phyloP scores from a whole-genome alignment of 2,329 filamentous ascomycete genomes.

The Paraphoma sp. region DNA sequence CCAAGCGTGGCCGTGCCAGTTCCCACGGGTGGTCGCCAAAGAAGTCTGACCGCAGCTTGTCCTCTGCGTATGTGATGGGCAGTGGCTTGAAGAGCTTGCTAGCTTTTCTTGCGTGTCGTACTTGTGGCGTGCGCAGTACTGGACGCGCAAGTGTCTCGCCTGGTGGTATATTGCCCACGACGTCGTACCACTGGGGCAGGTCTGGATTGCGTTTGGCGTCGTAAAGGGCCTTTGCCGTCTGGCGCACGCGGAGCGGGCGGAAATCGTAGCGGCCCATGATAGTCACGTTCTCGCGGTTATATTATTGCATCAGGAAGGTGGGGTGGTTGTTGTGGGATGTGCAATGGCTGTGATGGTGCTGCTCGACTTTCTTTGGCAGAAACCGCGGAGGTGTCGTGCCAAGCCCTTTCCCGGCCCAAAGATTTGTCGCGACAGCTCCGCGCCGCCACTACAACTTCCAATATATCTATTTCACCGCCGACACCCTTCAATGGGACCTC shows the following conservation, averaged over 20 bases:
- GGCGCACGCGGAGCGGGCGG: constrained; percentile 59
- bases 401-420: constrained; percentile 16
- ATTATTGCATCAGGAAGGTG: neutral
- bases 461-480: constrained; percentile 2
- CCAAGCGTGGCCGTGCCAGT: constrained; percentile 81
- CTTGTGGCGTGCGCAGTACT: constrained; percentile 55
- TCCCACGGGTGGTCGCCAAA: constrained; percentile 98
- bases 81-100: constrained; percentile 83
- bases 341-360: constrained; percentile 9
- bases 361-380: constrained; percentile 26
- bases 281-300: neutral
- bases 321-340: neutral
- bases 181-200: constrained; percentile 64
- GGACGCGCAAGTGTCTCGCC: constrained; percentile 66
- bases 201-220: constrained; percentile 49
- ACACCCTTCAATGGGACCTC: constrained; percentile 19
- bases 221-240: constrained; percentile 58
- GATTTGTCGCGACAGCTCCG: neutral
- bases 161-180: constrained; percentile 65
- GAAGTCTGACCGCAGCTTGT: constrained; percentile 79
- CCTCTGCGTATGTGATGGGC: constrained; percentile 80
- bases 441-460: constrained; percentile 8
- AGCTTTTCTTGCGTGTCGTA: constrained; percentile 58
- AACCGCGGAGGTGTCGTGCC: constrained; percentile 38
- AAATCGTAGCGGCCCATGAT: constrained; percentile 61